A percentile compares a stretch with the other conserved stretches of the same genome.
Conservation (phyloP, 768 basidiomycete genomes). For the Lactifluus volemus region DNA sequence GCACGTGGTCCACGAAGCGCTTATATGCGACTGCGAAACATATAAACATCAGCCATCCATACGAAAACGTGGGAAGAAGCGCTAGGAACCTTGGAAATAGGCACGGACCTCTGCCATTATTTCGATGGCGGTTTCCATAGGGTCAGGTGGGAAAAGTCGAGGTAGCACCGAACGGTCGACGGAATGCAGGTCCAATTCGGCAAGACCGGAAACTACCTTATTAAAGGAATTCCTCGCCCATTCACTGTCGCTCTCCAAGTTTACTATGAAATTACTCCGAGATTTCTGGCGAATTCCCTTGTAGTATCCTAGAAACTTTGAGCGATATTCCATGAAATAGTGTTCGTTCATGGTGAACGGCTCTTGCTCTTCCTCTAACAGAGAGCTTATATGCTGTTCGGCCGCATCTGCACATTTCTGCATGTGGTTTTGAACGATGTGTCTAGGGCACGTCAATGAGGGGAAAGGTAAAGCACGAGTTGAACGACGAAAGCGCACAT, state of each 20-base stretch:
- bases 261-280: background rate
- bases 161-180: slow-evolving; percentile 35
- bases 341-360: background rate
- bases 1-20: slow-evolving; percentile 47
- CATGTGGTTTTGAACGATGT: background rate
- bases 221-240: background rate
- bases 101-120: slow-evolving; percentile 68
- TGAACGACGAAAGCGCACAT: background rate
- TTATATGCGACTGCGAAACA: slow-evolving; percentile 41
- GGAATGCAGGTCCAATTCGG: slow-evolving; percentile 32
- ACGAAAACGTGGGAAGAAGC: background rate
- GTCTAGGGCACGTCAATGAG: background rate
- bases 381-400: background rate
- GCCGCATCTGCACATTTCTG: background rate
- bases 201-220: slow-evolving; percentile 30
- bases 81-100: slow-evolving; percentile 56
- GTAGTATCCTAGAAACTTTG: background rate
- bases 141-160: slow-evolving; percentile 41
- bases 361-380: background rate
- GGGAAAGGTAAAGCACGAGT: background rate
- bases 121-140: slow-evolving; percentile 42
- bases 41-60: background rate
- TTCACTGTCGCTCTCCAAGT: background rate
- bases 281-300: slow-evolving; percentile 5
- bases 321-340: background rate